Evolutionary conservation across 768 basidiomycete genomes (phyloP), one percentile per base, ranked within the genome.

Genomic region (Tricholoma bakamatsutake): DNA sequence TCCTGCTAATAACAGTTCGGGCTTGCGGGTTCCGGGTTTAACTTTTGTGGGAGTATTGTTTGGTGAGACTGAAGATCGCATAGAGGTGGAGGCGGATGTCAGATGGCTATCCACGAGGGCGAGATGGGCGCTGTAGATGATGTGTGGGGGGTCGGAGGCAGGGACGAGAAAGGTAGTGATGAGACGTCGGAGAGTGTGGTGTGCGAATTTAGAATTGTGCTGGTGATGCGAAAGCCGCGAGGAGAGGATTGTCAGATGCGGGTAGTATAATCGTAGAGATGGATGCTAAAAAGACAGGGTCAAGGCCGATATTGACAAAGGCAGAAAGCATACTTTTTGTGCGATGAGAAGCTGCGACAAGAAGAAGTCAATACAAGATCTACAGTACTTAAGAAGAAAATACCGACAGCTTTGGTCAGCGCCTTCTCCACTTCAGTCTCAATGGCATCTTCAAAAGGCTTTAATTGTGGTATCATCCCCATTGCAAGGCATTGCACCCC

Each of bases 361-460:
- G 33, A 17, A 28, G 47, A 46, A 35, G 17, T 40, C 27, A 52
- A 52, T 54, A 47, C 33, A 1, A 28, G 5, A 1, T 45, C 10
- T 39, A 21, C 17, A 35, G 31, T 2, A 15, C 39, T 43, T 11
- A 4, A 48, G 50, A 17, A 15, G n/a, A 1, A 45, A 33, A 2
- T 1, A 76, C 87, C 68, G 56, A 90, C 87, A 54, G 84, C 88
- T 70, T 85, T 87, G 13, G 80, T 81, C 13, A 88, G 73, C 10
- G 87, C 83, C 54, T 76, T 81, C 63, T 88, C 87, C 18, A 87
- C 84, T 65, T 89, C 87, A 0, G 52, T 65, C 59, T 80, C 81
- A 7, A 85, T 28, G 75, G 80, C n/a, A n/a, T 79, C 70, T 80
- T 80, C 76, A 42, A 64, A 50, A 65, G 78, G 58, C 56, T 72